A percentile compares a stretch with the other conserved stretches of the same genome.
phyloP scores from a whole-genome alignment of 306 rosid species.

The Quercus rubra region DNA sequence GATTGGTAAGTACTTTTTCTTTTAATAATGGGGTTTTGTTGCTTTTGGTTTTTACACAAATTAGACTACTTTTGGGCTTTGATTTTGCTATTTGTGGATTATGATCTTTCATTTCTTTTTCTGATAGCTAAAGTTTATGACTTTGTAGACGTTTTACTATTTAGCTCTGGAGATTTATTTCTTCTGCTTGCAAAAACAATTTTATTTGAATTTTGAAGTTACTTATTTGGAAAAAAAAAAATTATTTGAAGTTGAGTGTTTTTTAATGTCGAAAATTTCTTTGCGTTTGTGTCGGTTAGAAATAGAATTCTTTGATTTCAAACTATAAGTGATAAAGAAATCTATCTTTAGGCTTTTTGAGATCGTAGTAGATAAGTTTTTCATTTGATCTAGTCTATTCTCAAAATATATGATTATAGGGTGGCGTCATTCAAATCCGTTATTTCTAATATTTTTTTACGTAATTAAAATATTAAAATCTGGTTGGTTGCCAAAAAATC shows the following conservation, averaged over 20 bases:
- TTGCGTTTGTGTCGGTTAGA: background rate
- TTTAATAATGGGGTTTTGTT: background rate
- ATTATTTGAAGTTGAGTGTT: background rate
- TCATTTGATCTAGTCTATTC: background rate
- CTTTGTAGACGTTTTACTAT: background rate
- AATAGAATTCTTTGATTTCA: no score
- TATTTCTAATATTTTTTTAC: background rate
- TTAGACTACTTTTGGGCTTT: background rate
- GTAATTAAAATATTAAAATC: background rate
- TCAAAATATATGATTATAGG: background rate
- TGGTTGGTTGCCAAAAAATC: background rate
- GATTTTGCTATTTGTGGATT: background rate
- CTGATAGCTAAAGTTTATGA: background rate
- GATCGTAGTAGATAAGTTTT: background rate
- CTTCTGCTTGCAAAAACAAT: background rate
- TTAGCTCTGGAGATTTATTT: background rate
- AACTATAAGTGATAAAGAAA: no score
- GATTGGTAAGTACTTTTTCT: slow-evolving; percentile 57
- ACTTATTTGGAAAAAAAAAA: no score
- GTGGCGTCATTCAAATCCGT: background rate
- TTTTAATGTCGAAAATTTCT: background rate
- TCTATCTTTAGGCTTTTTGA: background rate
- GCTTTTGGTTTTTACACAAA: background rate
- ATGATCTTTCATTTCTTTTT: background rate
- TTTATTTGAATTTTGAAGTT: background rate